Conservation (phyloP, 805 yeast species). For the Wickerhamiella sergipiensis region DNA sequence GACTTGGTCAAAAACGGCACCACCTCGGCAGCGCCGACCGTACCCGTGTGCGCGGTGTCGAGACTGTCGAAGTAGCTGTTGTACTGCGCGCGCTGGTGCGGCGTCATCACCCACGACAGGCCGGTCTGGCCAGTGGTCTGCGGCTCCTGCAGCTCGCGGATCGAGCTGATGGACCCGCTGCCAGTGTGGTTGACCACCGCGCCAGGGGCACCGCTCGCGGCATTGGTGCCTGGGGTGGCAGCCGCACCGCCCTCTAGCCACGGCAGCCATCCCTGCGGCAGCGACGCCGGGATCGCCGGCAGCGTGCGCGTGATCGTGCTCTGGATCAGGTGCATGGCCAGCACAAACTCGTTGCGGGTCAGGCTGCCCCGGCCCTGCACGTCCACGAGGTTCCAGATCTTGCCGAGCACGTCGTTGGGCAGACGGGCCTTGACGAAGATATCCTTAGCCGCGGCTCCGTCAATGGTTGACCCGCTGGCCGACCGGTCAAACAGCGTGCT, state of each 20-base stretch:
- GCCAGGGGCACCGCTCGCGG: not conserved
- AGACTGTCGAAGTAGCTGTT: slow-evolving; percentile 66
- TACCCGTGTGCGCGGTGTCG: slow-evolving; percentile 51
- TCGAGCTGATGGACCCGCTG: not conserved
- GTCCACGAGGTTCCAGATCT: slow-evolving; percentile 83
- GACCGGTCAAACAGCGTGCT: slow-evolving; percentile 50
- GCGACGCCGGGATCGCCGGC: slow-evolving; percentile 38
- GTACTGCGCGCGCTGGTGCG: slow-evolving; percentile 61
- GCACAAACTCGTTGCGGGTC: slow-evolving; percentile 59
- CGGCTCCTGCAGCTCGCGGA: slow-evolving; percentile 11
- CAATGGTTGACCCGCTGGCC: slow-evolving; percentile 49
- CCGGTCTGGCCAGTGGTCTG: slow-evolving; percentile 7
- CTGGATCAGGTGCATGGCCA: slow-evolving; percentile 94
- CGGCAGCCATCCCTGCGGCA: slow-evolving; percentile 29
- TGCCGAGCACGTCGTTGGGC: slow-evolving; percentile 63
- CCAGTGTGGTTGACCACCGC: not conserved
- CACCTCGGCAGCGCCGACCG: slow-evolving; percentile 61
- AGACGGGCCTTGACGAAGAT: slow-evolving; percentile 82
- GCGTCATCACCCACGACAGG: slow-evolving; percentile 45
- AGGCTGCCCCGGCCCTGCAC: slow-evolving; percentile 59
- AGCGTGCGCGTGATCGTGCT: slow-evolving; percentile 54
- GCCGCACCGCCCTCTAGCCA: slow-evolving; percentile 15
- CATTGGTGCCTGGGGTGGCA: not conserved
- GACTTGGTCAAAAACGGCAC: slow-evolving; percentile 85
- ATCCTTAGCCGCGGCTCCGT: slow-evolving; percentile 69